A percentile compares a stretch with the other conserved stretches of the same genome.
Conservation (phyloP, 2,329 filamentous ascomycete species). For the Talaromyces rugulosus region DNA sequence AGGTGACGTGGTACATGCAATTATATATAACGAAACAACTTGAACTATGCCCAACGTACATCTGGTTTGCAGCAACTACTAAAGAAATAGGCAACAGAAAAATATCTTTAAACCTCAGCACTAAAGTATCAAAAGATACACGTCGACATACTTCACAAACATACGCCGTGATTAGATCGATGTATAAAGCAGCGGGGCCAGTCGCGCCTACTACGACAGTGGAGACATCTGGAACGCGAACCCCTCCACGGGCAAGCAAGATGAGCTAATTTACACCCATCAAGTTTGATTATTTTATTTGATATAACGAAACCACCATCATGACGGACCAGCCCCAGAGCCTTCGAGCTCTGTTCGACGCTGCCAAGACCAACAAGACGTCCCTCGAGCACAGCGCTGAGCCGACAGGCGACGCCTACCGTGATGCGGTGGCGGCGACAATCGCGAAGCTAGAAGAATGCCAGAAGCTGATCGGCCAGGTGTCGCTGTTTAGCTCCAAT, state of each 20-base stretch:
- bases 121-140: no score
- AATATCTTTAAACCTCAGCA: no score
- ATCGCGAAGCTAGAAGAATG: slow-evolving; percentile 71
- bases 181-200: background rate
- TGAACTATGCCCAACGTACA: no score
- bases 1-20: no score
- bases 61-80: no score
- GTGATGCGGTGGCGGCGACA: slow-evolving; percentile 61
- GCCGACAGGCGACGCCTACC: slow-evolving; percentile 62
- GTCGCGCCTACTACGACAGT: background rate
- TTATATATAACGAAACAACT: no score
- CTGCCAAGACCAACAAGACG: slow-evolving; percentile 53
- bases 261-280: background rate
- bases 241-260: background rate
- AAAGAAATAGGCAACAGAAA: no score
- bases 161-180: background rate
- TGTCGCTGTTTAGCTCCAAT: slow-evolving; percentile 86
- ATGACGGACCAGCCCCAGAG: slow-evolving; percentile 49
- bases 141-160: no score
- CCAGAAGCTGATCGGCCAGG: slow-evolving; percentile 61
- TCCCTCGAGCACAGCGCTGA: slow-evolving; percentile 61
- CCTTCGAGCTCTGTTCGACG: slow-evolving; percentile 51
- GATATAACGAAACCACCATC: background rate
- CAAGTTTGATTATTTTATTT: background rate
- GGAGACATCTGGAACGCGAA: background rate